Conservation (phyloP, 768 basidiomycete genomes). For the Cytidiella melzeri region DNA sequence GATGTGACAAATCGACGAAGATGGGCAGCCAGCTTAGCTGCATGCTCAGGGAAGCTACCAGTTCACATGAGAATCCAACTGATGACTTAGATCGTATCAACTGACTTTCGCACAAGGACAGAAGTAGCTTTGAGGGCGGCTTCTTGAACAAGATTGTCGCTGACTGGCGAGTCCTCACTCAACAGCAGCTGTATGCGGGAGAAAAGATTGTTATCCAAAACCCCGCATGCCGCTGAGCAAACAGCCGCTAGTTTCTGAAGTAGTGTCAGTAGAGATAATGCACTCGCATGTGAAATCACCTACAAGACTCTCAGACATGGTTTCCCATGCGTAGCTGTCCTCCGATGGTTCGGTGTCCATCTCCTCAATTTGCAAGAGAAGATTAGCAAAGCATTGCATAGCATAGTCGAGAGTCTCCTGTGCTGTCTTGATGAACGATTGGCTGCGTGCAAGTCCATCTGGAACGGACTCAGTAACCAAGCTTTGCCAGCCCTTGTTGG, state of each 20-base stretch:
- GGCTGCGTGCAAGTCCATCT: conserved; percentile 34
- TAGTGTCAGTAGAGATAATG: background rate
- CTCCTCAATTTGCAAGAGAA: conserved; percentile 73
- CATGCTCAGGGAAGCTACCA: conserved; percentile 74
- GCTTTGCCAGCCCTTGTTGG: conserved; percentile 74
- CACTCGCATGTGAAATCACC: conserved; percentile 17
- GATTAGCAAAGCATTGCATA: conserved; percentile 71
- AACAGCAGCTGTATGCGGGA: conserved; percentile 66
- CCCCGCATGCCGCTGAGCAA: conserved; percentile 65
- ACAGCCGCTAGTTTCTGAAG: conserved; percentile 78
- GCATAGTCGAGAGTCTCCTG: conserved; percentile 50
- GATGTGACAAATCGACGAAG: conserved; percentile 85
- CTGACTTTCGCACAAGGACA: conserved; percentile 77
- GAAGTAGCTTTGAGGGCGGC: conserved; percentile 84
- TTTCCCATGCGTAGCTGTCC: conserved; percentile 91
- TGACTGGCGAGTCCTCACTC: conserved; percentile 75
- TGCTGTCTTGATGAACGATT: conserved; percentile 26
- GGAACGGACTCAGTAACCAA: conserved; percentile 51
- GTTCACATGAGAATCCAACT: conserved; percentile 1
- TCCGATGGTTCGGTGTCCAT: conserved; percentile 74
- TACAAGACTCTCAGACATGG: conserved; percentile 86
- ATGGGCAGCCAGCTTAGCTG: conserved; percentile 65
- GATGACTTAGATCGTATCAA: background rate
- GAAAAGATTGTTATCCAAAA: conserved; percentile 65
- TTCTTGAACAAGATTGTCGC: conserved; percentile 82